Evolutionary conservation across 2,329 filamentous ascomycete genomes (phyloP), one percentile per base, ranked within the genome.

Genomic region (Teratosphaeria epicoccoides): DNA sequence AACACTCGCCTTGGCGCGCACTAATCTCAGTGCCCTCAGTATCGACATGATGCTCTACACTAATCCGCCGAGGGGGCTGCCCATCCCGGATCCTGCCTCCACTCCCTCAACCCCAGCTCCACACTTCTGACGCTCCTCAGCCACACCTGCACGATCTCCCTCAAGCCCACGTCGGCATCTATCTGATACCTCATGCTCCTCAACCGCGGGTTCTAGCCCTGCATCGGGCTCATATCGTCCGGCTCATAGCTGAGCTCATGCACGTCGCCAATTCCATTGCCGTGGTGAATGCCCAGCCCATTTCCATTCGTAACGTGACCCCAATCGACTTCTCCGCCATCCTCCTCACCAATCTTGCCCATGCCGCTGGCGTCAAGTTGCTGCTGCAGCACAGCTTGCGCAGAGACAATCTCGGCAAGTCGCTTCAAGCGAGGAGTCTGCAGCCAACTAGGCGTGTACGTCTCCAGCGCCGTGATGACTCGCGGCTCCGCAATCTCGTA

Each of bases 401-500:
- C 87, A 33, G 88, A 95, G 46, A 98, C 93, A 59, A 98, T 97
- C 73, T 98, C 93, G n/a, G 93, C 93, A 50, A 98, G 78, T 55
- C 93, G 85, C 77, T 97, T 97, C 56, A 98, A 73, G 56, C 91
- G 83, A 46, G 91, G 91, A 53, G 90, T 96, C 87, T 96, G 90
- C 47, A 96, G 82, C 91, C 91, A 98, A 60, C 90, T 95, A 57
- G 93, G 93, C 48, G 93, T 97, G 69, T 98, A 98, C 12, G 93
- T 98, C 74, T 98, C 93, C 59, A 98, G 74, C 49, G 93, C 93
- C 3, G 90, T 96, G 65, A 98, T 98, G 50, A 88, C 87, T 67
- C 93, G 82, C 24, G 93, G 93, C 71, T 98, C 93, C 12, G 93
- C 93, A 69, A 98, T 98, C 71, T 97, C 93, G 66, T 98, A 98